Evolutionary conservation across 768 basidiomycete genomes (phyloP), one percentile per base, ranked within the genome.

Genomic region (Pilatotrama ljubarskyi): DNA sequence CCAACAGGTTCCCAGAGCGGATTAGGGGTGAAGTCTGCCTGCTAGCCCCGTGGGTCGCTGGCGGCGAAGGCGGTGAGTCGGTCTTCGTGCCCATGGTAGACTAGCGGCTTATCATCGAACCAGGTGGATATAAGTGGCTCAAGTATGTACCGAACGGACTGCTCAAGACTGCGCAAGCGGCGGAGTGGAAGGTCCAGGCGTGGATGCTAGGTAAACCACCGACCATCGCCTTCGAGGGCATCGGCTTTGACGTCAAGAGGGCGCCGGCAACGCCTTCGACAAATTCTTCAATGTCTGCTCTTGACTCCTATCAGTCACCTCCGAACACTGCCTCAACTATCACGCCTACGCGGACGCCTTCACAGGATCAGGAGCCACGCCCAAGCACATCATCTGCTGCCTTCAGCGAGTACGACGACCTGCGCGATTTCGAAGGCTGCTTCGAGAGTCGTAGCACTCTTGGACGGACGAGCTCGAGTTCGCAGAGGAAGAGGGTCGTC

Each of bases 181-280:
- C 96, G 0, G 96, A 99, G 70, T 98, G 95, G 95, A 93, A 90
- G 73, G 79, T 98, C 44, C 94, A 97, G 69, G 91, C 92, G 0
- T 98, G 95, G 92, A 92, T 93, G 87, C 84, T 99, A 29, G 97
- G 96, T 64, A 98, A 98, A 68, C 92, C 93, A 17, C 95, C 95
- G 10, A 86, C 88, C 1, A 79, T 93, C 41, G 81, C 89, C 1
- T 93, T 87, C 67, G 83, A 91, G 66, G 93, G 92, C 29, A 95
- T 97, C 68, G 93, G 91, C 18, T 93, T 90, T 69, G 85, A 85
- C 42, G 84, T 83, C 18, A 71, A 73, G 17, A 43, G 50, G 0
- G 42, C 59, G 3, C 26, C 32, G 5, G 26, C 40, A 8, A 55
- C 55, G 5, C 61, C 66, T 8, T 59, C 59, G 3, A 58, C 63